Evolutionary conservation across 495 filamentous ascomycete species (phyloP).

Genomic region (Podospora sp.): DNA sequence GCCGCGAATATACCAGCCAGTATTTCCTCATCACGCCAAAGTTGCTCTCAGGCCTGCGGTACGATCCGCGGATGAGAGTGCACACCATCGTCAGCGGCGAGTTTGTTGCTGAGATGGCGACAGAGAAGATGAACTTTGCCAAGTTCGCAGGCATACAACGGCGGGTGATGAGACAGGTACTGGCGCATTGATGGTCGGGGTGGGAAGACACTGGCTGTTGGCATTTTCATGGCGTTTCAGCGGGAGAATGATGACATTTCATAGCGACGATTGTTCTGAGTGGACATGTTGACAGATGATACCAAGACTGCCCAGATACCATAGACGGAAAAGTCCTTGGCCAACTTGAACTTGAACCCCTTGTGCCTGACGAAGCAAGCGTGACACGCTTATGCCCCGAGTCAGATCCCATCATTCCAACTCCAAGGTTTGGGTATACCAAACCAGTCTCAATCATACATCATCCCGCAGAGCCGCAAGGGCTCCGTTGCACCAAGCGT

Average conservation of each 20-base stretch:
- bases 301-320: no score
- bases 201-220: background rate
- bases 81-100: constrained; percentile 93
- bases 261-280: background rate
- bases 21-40: constrained; percentile 99
- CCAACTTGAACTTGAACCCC: no score
- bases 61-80: constrained; percentile 87
- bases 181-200: background rate
- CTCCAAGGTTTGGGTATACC: background rate
- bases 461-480: constrained; percentile 13
- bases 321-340: no score
- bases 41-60: constrained; percentile 78
- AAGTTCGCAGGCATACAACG: constrained; percentile 53
- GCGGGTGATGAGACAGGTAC: constrained; percentile 27
- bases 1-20: constrained; percentile 67
- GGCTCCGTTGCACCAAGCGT: background rate
- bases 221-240: background rate
- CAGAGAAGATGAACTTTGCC: constrained; percentile 60
- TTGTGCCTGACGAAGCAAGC: no score
- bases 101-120: constrained; percentile 63
- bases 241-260: background rate
- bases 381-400: background rate
- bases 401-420: background rate
- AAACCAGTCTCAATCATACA: background rate
- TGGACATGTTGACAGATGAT: no score